Base-by-base conservation (phyloP, 768 basidiomycete genomes). In the Strobilomyces confusus region DNA sequence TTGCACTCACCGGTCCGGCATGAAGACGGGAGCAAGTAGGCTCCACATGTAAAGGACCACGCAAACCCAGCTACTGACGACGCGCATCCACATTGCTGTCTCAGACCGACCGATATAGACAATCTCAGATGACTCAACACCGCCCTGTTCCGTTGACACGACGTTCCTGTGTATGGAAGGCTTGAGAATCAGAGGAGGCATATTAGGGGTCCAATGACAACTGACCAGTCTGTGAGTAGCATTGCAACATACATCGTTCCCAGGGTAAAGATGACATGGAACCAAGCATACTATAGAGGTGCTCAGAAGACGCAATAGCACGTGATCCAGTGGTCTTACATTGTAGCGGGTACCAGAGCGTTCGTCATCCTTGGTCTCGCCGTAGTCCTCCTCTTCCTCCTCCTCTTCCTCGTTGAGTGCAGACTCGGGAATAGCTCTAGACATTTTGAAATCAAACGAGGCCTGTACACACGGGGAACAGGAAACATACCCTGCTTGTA, bases 41-140 rank as follows among this genome's bases (percentile, higher is more conserved):
- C 88, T 93, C 92, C 92, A 94, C 29, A 80, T 81, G 64, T 92
- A 95, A 55, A 93, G 70, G 38, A 86, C 51, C 72, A 92, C 86
- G 69, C 92, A 98, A 23, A 95, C 80, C 95, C 95, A 99, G 58
- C 90, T 90, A 29, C 92, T 94, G 43, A 98, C 89, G 30, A 98
- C 82, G 5, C 97, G 78, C 92, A 98, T 98, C 97, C 97, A 99
- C 95, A 99, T 98, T 4, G 97, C 94, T 9, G 89, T 87, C 67
- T 94, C 91, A 5, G 92, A 95, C 34, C 94, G 84, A 17, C 97
- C 97, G 44, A 98, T 98, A 69, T 92, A 91, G 36, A 98, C 86
- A 56, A 88, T 83, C 40, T 80, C 74, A 50, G 82, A 77, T n/a
- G 82, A 78, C 55, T 83, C 77, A 0, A 65, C 66, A 41, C 76